Evolutionary conservation across 495 filamentous ascomycete genomes (phyloP), one percentile per base, ranked within the genome.

Genomic region (Penicillium mononematosum): DNA sequence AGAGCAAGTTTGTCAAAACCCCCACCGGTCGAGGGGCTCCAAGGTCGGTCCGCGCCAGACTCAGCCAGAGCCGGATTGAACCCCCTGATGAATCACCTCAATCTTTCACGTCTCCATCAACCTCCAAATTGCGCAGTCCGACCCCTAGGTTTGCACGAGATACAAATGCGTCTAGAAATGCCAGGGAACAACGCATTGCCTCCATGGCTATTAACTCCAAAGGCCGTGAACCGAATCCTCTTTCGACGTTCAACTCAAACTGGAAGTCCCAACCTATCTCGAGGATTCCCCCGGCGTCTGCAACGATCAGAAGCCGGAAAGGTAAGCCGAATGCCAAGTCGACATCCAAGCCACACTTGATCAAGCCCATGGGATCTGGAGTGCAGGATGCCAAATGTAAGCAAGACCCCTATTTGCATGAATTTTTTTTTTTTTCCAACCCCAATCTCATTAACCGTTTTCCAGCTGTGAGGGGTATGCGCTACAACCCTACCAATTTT

Each of bases 71-170:
- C 63, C 73, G 74, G 25, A 64, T 67, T 34, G 66, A 55, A 25
- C 58, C 66, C 10, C 67, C 66, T 41, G 77, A 68, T 25, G 78
- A 76, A 46, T 81, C 81, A 27, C 78, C 85, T 10, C 85, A 87
- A 10, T 81, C 84, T 24, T 74, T 71, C 42, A 82, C 83, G 0
- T 81, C 85, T 16, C 62, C 73, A 17, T 80, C 73, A 43, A 70
- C 69, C 46, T 67, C 69, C 36, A 81, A 81, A 67, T 66, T 65
- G 50, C 75, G 58, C 62, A 82, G 69, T 41, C 78, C 65, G 70
- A 88, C 78, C 14, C 94, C 94, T 43, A 85, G 90, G 55, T 98
- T 96, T 70, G 92, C 93, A 59, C 87, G 91, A 61, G 94, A 98
- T 74, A 98, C 94, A 7, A 88, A 90, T 64, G 92, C 95, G 51